phyloP scores from a whole-genome alignment of 2,329 filamentous ascomycete genomes.

The Pseudogymnoascus sp. region DNA sequence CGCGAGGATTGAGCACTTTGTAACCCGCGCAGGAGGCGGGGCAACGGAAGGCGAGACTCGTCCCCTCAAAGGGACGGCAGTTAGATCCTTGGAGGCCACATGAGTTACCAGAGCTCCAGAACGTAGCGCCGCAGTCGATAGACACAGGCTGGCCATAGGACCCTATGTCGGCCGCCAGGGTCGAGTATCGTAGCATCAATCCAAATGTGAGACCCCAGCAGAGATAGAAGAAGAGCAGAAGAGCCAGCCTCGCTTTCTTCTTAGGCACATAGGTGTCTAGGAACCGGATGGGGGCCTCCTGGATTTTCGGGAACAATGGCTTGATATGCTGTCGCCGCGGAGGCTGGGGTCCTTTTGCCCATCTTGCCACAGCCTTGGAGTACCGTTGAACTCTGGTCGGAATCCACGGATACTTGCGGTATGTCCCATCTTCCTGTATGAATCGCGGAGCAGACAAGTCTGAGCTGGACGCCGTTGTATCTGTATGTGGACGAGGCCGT shows the following conservation, averaged over 20 bases:
- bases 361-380: slow-evolving; percentile 37
- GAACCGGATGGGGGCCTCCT: slow-evolving; percentile 59
- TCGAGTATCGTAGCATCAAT: slow-evolving; percentile 60
- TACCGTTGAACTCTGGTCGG: slow-evolving; percentile 49
- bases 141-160: slow-evolving; percentile 60
- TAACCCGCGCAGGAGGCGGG: slow-evolving; percentile 64
- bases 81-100: slow-evolving; percentile 70
- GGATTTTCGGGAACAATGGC: slow-evolving; percentile 58
- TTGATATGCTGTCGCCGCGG: slow-evolving; percentile 47
- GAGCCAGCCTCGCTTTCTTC: slow-evolving; percentile 49
- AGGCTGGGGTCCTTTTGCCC: slow-evolving; percentile 51
- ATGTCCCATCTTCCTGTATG: slow-evolving; percentile 47
- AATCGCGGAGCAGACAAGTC: slow-evolving; percentile 44
- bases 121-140: slow-evolving; percentile 61
- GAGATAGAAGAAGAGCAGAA: slow-evolving; percentile 54
- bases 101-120: slow-evolving; percentile 64
- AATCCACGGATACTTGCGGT: slow-evolving; percentile 48
- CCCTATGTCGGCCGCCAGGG: slow-evolving; percentile 52
- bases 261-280: slow-evolving; percentile 57
- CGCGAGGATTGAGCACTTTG: slow-evolving; percentile 63
- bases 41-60: slow-evolving; percentile 67
- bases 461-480: not conserved
- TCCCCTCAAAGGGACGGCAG: slow-evolving; percentile 68
- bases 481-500: not conserved
- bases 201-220: slow-evolving; percentile 66